These are phyloP conservation scores for Fagopyrum tataricum DNA, from an alignment of 148 eudicot genomes.

Conservation along the genomic window DNA sequence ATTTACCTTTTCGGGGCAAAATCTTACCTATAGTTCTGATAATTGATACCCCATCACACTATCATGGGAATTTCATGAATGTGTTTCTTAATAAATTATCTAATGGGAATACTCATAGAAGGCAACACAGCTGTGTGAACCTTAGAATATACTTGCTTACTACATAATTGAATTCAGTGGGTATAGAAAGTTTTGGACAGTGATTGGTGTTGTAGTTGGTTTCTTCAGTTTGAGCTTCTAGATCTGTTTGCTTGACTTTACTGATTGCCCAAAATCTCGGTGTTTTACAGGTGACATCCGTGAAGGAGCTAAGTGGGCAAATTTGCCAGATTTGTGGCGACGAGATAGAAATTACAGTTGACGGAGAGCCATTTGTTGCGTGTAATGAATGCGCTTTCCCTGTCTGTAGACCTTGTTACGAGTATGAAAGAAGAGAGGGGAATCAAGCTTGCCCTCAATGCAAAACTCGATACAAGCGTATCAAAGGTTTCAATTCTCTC, in stretches of 20 bases:
- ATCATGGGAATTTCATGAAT: constrained; percentile 2
- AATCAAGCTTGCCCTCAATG: constrained; percentile 85
- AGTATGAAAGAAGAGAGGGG: constrained; percentile 77
- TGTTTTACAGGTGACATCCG: constrained; percentile 36
- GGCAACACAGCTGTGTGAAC: neutral
- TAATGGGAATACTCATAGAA: neutral
- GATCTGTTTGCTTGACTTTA: constrained; percentile 10
- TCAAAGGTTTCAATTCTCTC: constrained; percentile 41
- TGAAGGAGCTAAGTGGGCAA: constrained; percentile 52
- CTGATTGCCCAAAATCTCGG: neutral
- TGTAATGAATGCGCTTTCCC: constrained; percentile 93
- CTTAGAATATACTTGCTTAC: neutral
- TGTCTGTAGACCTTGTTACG: constrained; percentile 76
- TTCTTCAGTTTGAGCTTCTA: constrained; percentile 3
- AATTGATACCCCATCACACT: neutral
- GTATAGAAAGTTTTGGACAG: neutral
- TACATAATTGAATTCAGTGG: constrained; percentile 5
- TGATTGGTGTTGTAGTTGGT: neutral
- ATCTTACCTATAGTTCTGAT: neutral
- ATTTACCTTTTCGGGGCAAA: neutral
- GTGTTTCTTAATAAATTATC: neutral
- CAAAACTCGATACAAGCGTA: constrained; percentile 72
- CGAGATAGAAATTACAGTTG: constrained; percentile 50
- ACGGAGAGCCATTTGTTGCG: constrained; percentile 73
- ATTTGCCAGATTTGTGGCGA: constrained; percentile 80